Conservation (phyloP, 73 alveolate genomes). For the Symbiodinium pilosum region DNA sequence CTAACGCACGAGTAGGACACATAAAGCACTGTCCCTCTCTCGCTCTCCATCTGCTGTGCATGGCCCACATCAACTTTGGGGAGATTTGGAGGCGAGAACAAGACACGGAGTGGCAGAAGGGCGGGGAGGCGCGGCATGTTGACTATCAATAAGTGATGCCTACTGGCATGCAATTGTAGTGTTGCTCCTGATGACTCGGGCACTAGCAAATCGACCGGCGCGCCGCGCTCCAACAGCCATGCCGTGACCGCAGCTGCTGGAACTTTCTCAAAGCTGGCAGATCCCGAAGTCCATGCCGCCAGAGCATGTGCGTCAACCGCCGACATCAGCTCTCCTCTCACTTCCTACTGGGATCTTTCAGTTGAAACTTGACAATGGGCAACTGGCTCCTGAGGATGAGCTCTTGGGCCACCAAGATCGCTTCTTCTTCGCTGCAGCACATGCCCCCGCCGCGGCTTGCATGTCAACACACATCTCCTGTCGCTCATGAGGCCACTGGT, state of each 20-base stretch:
- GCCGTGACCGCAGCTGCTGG: constrained; percentile 75
- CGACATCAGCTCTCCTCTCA: constrained; percentile 37
- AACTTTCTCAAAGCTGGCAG: not conserved
- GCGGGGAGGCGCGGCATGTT: too few relatives aligned
- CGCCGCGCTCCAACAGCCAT: constrained; percentile 80
- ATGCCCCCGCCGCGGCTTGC: constrained; percentile 50
- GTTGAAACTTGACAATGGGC: not conserved
- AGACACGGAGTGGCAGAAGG: too few relatives aligned
- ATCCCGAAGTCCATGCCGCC: constrained; percentile 38
- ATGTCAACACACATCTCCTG: constrained; percentile 80
- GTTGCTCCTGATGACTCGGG: constrained; percentile 55
- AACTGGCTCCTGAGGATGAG: not conserved
- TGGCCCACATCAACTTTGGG: not conserved
- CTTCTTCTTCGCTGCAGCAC: constrained; percentile 39
- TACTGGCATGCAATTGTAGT: not conserved
- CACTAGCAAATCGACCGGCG: constrained; percentile 42
- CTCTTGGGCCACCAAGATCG: constrained; percentile 46
- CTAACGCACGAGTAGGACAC: too few relatives aligned
- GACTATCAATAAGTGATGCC: not conserved
- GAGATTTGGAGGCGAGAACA: too few relatives aligned
- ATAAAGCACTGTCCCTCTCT: not conserved
- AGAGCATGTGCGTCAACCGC: constrained; percentile 58
- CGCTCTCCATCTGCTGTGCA: not conserved
- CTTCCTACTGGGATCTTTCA: not conserved
- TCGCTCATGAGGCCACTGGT: too few relatives aligned